Evolutionary conservation across 2,329 filamentous ascomycete species (phyloP).

Genomic region (Calonectria montana): DNA sequence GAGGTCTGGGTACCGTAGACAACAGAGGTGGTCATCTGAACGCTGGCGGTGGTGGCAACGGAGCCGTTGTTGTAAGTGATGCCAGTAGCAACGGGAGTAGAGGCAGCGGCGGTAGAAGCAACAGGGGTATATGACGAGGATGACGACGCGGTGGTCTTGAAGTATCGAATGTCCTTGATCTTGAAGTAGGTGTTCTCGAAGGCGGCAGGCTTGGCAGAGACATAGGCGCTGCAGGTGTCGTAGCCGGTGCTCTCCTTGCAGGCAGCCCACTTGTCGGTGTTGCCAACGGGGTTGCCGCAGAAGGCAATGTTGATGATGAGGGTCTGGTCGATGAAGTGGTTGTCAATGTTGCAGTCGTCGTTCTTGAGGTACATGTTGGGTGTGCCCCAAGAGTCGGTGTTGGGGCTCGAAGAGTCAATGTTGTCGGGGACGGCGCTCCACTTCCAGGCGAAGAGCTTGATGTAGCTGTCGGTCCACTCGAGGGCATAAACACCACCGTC

Average conservation of each 20-base stretch:
- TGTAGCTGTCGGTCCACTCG: constrained; percentile 54
- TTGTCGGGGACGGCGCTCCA: constrained; percentile 47
- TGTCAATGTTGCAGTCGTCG: constrained; percentile 70
- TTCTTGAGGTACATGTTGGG: constrained; percentile 72
- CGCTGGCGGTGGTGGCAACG: neutral
- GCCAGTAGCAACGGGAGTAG: constrained; percentile 16
- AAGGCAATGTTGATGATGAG: constrained; percentile 81
- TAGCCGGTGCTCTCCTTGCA: constrained; percentile 26
- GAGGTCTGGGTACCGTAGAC: constrained; percentile 45
- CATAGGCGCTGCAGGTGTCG: constrained; percentile 50
- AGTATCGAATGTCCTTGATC: constrained; percentile 56
- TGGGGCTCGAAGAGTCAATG: constrained; percentile 58
- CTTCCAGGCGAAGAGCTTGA: constrained; percentile 56
- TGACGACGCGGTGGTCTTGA: constrained; percentile 39
- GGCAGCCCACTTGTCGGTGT: constrained; percentile 28
- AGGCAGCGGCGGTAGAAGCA: constrained; percentile 8
- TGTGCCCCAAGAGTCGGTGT: constrained; percentile 73
- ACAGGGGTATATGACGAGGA: constrained; percentile 10
- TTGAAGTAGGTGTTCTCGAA: constrained; percentile 57
- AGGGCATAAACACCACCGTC: constrained; percentile 57
- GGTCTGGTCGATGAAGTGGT: constrained; percentile 73
- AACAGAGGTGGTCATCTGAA: constrained; percentile 44
- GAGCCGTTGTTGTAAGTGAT: constrained; percentile 19
- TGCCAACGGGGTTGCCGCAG: constrained; percentile 76
- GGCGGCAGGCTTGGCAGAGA: constrained; percentile 48